Base-by-base conservation (phyloP, 768 basidiomycete species). In the Boletus subparvulus region DNA sequence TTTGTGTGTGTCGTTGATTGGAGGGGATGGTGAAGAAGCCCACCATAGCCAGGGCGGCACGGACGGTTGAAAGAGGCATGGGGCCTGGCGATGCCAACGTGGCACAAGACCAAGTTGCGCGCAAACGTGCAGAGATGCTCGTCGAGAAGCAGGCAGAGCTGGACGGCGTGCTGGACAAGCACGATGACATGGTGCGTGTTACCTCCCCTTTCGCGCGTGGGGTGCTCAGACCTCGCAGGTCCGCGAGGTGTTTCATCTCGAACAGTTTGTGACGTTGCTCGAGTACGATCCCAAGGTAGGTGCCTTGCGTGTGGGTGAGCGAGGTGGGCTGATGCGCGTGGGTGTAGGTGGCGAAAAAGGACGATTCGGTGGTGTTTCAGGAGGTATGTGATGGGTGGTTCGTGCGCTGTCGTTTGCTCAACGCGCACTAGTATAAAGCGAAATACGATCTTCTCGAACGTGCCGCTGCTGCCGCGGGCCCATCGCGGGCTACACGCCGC, bases 171-270 rank as follows among this genome's bases (percentile, higher is more conserved):
- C 66, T 83, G 55, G 82, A 87, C 54, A 77, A 67, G 60, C 92
- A 93, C 73, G 92, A 94, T 69, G 78, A 80, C 63, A 69, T 89
- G 73, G 92, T 92, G 69, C 65, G 90, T 80, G 39, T 51, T 21
- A 4, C 54, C 41, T 28, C 12, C 14, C 9, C 33, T 17, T 53
- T 44, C 54, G 50, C 49, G 32, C 17, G 32, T 19, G 17, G 37
- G 8, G 28, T 32, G 24, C 37, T 47, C 42, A 56, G 21, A 48
- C 40, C 6, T 33, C 21, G 41, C 58, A 93, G 88, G 79, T 96
- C 47, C 83, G 94, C 57, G 92, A 98, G 72, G 78, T 83, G 56
- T 98, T 95, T 71, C 94, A 98, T 67, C 79, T 96, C 73, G 88
- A 94, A 61, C 78, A 87, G 55, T 95, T 89, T 67, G 81, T 84